Conservation (phyloP, 1,284 basidiomycete genomes). For the Ceratobasidium sp. region DNA sequence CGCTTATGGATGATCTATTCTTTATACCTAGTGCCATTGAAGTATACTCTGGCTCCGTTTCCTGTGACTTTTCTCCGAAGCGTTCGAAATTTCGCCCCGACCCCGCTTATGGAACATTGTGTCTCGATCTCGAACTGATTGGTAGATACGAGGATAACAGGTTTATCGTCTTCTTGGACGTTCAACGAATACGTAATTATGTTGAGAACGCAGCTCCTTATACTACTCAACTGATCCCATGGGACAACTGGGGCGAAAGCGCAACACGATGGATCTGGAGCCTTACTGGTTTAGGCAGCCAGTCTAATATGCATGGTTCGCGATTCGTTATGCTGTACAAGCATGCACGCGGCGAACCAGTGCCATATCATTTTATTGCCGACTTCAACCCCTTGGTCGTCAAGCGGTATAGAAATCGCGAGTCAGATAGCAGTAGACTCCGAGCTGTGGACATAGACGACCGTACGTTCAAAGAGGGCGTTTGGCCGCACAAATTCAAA, state of each 20-base stretch:
- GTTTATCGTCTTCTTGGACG: background rate
- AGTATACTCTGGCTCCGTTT: background rate
- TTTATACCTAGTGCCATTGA: background rate
- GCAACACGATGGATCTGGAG: slow-evolving; percentile 30
- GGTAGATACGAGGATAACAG: background rate
- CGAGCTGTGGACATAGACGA: background rate
- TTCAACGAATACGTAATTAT: background rate
- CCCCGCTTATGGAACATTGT: too few species aligned
- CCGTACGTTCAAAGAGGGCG: background rate
- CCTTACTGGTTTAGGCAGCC: background rate
- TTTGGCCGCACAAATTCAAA: background rate
- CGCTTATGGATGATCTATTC: background rate
- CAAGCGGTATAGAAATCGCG: background rate
- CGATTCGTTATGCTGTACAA: slow-evolving; percentile 11
- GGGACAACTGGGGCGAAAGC: slow-evolving; percentile 20
- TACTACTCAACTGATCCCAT: background rate
- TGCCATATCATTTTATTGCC: background rate
- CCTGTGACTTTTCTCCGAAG: background rate
- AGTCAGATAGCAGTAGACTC: background rate
- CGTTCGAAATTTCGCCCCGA: too few species aligned
- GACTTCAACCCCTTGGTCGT: background rate
- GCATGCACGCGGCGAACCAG: too few species aligned
- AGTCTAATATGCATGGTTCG: slow-evolving; percentile 2
- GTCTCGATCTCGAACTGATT: too few species aligned
- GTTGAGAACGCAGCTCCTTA: background rate